Base-by-base conservation (phyloP, 176 grass and related monocot genomes). In the Oropetium thomaeum region DNA sequence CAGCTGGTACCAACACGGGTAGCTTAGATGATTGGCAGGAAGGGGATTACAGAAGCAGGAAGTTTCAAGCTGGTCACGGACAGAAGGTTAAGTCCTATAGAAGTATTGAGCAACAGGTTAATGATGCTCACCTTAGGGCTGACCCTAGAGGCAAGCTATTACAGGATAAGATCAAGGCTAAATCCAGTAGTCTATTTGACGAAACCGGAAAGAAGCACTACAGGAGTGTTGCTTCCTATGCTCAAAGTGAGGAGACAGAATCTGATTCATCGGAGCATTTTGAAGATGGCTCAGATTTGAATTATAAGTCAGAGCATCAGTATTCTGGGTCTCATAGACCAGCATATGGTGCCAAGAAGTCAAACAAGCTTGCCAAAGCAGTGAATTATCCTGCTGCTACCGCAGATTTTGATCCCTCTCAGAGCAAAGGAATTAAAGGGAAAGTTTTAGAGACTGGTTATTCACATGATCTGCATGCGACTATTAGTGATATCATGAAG, bases 191-290 rank as follows among this genome's bases (percentile, higher is more conserved):
- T 69, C 84, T 55, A 40, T 69, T 83, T 55, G 87, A 72, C 28
- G 65, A 57, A 37, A 90, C 58, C 49, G 65, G 60, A 62, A 74
- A 85, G 71, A 84, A 85, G 57, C 81, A 65, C 75, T 69, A 85
- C 22, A 87, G 66, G 61, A 76, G 75, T 65, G 77, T 43, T 79
- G 79, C 78, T 67, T 43, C 65, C 25, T 79, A 78, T 66, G 75
- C 76, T 76, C 91, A 86, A 64, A 94, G 74, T 67, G 89, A 92
- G 57, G 90, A 92, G 58, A 94, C 87, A 28, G 92, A 99, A 82
- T 99, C 91, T 62, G 91, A 98, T 84, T 92, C 91, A 65, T 98
- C 91, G 9, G 89, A 92, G 35, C 87, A 84, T 58, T 62, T 86
- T 34, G 84, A 78, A 57, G 88, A 84, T 61, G 43, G 81, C 69